Conservation (phyloP, 2,329 filamentous ascomycete genomes). For the Chrysosporium queenslandicum region DNA sequence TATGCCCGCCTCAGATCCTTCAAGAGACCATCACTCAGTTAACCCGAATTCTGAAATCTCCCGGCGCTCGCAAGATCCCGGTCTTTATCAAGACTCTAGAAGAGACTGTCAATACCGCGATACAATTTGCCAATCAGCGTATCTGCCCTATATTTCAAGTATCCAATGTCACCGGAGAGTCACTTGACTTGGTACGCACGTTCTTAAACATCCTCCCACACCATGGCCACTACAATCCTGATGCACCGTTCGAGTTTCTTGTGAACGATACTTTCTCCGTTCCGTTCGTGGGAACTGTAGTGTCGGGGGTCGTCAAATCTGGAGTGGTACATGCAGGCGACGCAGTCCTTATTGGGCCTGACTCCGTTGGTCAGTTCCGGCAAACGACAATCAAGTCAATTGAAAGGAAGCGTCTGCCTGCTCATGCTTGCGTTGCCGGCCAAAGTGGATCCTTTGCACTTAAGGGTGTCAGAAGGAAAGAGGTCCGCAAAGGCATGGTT, state of each 20-base stretch:
- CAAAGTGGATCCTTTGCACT: slow-evolving; percentile 89
- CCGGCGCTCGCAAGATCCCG: slow-evolving; percentile 87
- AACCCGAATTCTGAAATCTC: slow-evolving; percentile 84
- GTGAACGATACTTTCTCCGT: slow-evolving; percentile 98
- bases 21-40: slow-evolving; percentile 88
- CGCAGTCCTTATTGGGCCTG: slow-evolving; percentile 75
- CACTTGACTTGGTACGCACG: slow-evolving; percentile 76
- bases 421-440: slow-evolving; percentile 78
- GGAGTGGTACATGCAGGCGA: slow-evolving; percentile 88
- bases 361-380: slow-evolving; percentile 80
- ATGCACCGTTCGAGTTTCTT: slow-evolving; percentile 85
- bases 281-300: slow-evolving; percentile 90
- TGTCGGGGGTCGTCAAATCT: slow-evolving; percentile 83
- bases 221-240: slow-evolving; percentile 80
- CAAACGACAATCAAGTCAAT: slow-evolving; percentile 83
- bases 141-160: slow-evolving; percentile 98
- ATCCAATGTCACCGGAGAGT: slow-evolving; percentile 91
- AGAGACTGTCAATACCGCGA: slow-evolving; percentile 88
- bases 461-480: slow-evolving; percentile 75
- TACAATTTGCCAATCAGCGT: slow-evolving; percentile 86
- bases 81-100: slow-evolving; percentile 88
- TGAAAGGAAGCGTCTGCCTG: slow-evolving; percentile 82
- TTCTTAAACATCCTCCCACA: slow-evolving; percentile 95
- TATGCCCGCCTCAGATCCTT: slow-evolving; percentile 89
- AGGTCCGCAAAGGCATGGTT: slow-evolving; percentile 97